Evolutionary conservation across 371 early-diverging fungal genomes (phyloP).

Genomic region (Mortierella sp.): DNA sequence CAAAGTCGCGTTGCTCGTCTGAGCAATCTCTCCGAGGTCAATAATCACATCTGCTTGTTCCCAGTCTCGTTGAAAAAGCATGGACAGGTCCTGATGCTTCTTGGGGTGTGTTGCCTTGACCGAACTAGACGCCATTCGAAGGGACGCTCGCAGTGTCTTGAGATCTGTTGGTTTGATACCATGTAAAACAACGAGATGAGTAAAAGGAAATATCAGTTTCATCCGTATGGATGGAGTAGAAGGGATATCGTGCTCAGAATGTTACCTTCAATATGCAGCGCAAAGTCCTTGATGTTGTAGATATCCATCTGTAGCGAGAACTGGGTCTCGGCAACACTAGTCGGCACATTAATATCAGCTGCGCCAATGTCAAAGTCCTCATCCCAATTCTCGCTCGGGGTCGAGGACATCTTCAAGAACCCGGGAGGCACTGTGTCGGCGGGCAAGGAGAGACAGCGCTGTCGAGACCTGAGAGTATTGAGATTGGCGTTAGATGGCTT

Average conservation of each 20-base stretch:
- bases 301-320: conserved; percentile 55
- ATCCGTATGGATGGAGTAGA: too few relatives aligned
- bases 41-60: conserved; percentile 57
- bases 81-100: conserved; percentile 45
- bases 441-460: conserved; percentile 26
- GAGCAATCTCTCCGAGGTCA: conserved; percentile 55
- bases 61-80: conserved; percentile 55
- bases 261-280: conserved; percentile 50
- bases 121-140: conserved; percentile 41
- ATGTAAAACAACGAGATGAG: neutral
- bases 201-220: too few relatives aligned
- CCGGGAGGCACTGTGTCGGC: conserved; percentile 13
- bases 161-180: too few relatives aligned
- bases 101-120: conserved; percentile 40
- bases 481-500: conserved; percentile 31
- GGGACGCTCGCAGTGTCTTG: conserved; percentile 24
- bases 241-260: neutral
- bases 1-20: conserved; percentile 24
- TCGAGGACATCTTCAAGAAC: conserved; percentile 23
- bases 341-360: conserved; percentile 50
- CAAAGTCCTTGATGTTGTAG: conserved; percentile 54
- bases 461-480: conserved; percentile 24
- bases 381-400: conserved; percentile 55
- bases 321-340: conserved; percentile 50
- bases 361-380: conserved; percentile 53